Base-by-base conservation (phyloP, 208 protist species). In the Plasmodiophora brassicae region DNA sequence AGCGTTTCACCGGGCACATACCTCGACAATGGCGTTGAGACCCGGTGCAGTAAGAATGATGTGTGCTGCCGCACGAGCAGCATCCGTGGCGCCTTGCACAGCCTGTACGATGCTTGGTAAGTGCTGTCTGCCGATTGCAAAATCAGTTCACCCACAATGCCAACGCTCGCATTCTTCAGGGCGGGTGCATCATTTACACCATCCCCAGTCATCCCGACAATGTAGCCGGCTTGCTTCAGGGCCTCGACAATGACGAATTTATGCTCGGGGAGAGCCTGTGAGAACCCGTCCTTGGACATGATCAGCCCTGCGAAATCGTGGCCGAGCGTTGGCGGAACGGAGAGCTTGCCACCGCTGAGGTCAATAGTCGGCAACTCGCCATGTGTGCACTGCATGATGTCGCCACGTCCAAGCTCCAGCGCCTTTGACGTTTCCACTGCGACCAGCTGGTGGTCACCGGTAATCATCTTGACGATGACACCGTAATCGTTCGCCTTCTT, bases 201-300 rank as follows among this genome's bases (percentile, higher is more conserved):
- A 92, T 99, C 97, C 85, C 97, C 97, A 71, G 96, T 98, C 96
- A 98, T 98, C 85, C 96, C 96, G 45, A 95, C 94, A 10, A 90
- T 89, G 35, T 60, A 87, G 14, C 88, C 88, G 28, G 1, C 10
- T 32, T 87, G 32, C 88, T 90, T 45, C 46, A 90, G 54, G 5
- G 39, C 28, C 45, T 90, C 85, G 35, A 91, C 71, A 46, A 91
- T 85, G 20, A 84, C 22, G 57, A 85, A 88, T 60, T 91, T 91
- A 41, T 91, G 71, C 57, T 91, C 89, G 41, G 89, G 89, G 36
- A 90, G 72, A 32, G 89, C 88, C 39, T 89, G 54, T 25, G 89
- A 87, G 88, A 91, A 90, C 8, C 88, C 88, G 28, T 85, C 45
- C 25, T 35, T 78, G 5, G 65, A 78, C 36, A 46, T 46, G 28